A percentile compares a stretch with the other conserved stretches of the same genome.
Conservation (phyloP, 2,329 filamentous ascomycete species). For the Calonectria leucothoes region DNA sequence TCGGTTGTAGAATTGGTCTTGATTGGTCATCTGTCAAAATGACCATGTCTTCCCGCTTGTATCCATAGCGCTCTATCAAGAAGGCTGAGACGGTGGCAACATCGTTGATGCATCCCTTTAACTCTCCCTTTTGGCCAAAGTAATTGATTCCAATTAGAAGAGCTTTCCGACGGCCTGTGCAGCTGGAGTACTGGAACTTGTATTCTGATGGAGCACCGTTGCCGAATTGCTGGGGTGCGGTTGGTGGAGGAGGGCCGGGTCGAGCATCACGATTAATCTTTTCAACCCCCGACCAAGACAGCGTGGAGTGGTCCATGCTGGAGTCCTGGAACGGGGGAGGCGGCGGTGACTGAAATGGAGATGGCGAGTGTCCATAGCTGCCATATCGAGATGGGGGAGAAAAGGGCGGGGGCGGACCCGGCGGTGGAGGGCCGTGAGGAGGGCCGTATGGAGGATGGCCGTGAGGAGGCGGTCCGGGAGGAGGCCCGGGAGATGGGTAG, state of each 20-base stretch:
- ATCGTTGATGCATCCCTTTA: constrained; percentile 84
- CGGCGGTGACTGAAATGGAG: constrained; percentile 45
- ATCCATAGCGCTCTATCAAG: constrained; percentile 74
- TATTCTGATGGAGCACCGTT: constrained; percentile 76
- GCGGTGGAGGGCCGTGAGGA: constrained; percentile 32
- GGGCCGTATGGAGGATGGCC: background rate
- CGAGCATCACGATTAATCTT: constrained; percentile 39
- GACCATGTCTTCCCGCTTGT: constrained; percentile 84
- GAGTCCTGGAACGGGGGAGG: constrained; percentile 55
- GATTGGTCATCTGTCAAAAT: constrained; percentile 80
- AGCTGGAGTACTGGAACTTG: constrained; percentile 81
- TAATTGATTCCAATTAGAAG: constrained; percentile 86
- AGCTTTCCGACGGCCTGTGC: constrained; percentile 78
- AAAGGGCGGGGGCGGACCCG: constrained; percentile 40
- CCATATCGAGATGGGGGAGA: constrained; percentile 30
- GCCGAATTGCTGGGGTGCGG: constrained; percentile 68
- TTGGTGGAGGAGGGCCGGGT: constrained; percentile 58
- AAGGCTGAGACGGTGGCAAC: constrained; percentile 81
- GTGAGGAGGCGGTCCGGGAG: constrained; percentile 31
- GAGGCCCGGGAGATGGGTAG: constrained; percentile 41
- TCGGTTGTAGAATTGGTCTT: constrained; percentile 77
- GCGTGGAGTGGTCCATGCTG: constrained; percentile 58
- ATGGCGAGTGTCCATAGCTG: constrained; percentile 36
- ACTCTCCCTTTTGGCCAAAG: constrained; percentile 77
- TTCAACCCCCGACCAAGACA: constrained; percentile 51